Percentiles rank a stretch among this genome's conserved stretches.
These are phyloP conservation scores for Lipomyces orientalis DNA, from an alignment of 805 yeast species.

Conservation along the genomic window DNA sequence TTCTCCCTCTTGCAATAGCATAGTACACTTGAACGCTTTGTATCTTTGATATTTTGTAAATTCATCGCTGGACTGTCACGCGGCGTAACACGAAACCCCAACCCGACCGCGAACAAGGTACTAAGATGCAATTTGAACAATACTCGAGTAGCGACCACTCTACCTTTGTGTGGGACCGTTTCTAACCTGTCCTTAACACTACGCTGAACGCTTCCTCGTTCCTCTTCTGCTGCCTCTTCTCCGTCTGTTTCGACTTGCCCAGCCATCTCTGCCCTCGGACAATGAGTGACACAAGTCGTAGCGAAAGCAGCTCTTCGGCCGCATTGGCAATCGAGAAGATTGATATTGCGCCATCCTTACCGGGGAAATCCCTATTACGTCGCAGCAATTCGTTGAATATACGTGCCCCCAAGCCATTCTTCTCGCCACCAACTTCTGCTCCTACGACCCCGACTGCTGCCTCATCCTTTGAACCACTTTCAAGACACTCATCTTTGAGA, in stretches of 20 bases:
- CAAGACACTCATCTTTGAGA: background rate
- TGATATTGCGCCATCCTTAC: constrained; percentile 1
- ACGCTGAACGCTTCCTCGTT: constrained; percentile 8
- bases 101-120: background rate
- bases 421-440: background rate
- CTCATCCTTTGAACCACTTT: constrained; percentile 4
- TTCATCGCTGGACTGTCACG: background rate
- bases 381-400: background rate
- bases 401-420: background rate
- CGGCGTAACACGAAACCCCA: constrained; percentile 1
- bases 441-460: background rate
- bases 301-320: background rate
- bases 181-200: background rate
- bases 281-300: background rate
- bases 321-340: background rate
- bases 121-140: background rate
- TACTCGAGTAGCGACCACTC: background rate
- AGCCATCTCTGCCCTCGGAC: constrained; percentile 10
- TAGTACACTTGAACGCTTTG: background rate
- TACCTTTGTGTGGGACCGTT: background rate
- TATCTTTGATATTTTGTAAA: background rate
- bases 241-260: constrained; percentile 3
- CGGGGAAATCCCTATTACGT: background rate
- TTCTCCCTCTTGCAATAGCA: background rate
- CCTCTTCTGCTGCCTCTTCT: constrained; percentile 14